These are phyloP conservation scores for Saksenaea oblongispora DNA, from an alignment of 371 early-diverging fungal species.

Conservation along the genomic window DNA sequence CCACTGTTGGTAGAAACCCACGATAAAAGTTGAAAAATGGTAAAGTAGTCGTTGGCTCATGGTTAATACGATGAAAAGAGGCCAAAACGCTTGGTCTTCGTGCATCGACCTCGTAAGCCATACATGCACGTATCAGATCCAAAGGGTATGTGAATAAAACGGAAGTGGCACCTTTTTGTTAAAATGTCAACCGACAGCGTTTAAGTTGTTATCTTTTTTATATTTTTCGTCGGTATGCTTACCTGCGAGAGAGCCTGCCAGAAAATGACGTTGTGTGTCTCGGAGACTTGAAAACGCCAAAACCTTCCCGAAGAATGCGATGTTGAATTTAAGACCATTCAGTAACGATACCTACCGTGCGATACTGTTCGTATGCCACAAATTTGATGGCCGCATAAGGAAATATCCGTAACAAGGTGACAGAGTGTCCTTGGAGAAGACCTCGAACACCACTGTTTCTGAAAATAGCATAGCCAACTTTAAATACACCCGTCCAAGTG, in stretches of 20 bases:
- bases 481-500: slow-evolving; percentile 71
- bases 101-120: slow-evolving; percentile 76
- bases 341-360: slow-evolving; percentile 35
- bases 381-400: slow-evolving; percentile 95
- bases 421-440: slow-evolving; percentile 90
- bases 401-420: slow-evolving; percentile 86
- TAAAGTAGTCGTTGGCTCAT: slow-evolving; percentile 30
- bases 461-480: slow-evolving; percentile 74
- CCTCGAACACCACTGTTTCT: slow-evolving; percentile 68
- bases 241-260: slow-evolving; percentile 80
- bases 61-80: slow-evolving; percentile 41
- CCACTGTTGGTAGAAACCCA: slow-evolving; percentile 81
- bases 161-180: slow-evolving; percentile 69
- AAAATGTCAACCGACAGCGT: slow-evolving; percentile 2
- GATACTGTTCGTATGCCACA: slow-evolving; percentile 84
- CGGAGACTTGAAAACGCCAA: background rate
- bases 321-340: background rate
- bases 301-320: background rate
- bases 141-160: slow-evolving; percentile 88
- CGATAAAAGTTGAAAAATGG: slow-evolving; percentile 79
- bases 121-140: slow-evolving; percentile 84
- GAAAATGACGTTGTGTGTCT: slow-evolving; percentile 40
- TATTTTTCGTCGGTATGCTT: slow-evolving; percentile 10
- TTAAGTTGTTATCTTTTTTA: background rate
- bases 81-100: slow-evolving; percentile 19